These are phyloP conservation scores for Suaeda aralocaspica DNA, from an alignment of 148 eudicot genomes.

Conservation along the genomic window DNA sequence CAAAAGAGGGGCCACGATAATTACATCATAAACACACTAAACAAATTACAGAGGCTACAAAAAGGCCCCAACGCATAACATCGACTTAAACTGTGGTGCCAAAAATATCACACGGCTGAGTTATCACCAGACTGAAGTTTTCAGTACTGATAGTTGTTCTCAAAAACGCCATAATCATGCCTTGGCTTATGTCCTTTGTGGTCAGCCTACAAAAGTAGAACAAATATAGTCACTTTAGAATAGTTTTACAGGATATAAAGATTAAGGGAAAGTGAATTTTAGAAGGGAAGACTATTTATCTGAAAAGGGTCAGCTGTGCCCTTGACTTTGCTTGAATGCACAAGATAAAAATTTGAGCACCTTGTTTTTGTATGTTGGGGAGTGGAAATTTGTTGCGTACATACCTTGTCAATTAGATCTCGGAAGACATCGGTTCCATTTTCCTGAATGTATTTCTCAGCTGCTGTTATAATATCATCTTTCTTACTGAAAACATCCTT, in stretches of 20 bases:
- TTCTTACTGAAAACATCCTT: conserved; percentile 47
- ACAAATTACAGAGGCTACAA: conserved; percentile 3
- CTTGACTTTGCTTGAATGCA: not conserved
- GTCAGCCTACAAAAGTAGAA: conserved; percentile 32
- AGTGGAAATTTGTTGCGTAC: not conserved
- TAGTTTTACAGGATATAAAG: not conserved
- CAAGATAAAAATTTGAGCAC: no score
- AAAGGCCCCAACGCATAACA: not conserved
- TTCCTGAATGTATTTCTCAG: conserved; percentile 72
- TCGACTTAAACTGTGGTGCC: conserved; percentile 1
- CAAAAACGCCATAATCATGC: conserved; percentile 28
- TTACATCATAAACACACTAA: conserved; percentile 13
- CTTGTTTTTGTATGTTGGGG: no score
- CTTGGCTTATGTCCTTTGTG: conserved; percentile 22
- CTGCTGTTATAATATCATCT: conserved; percentile 76
- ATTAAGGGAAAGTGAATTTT: not conserved
- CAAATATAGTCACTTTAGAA: not conserved
- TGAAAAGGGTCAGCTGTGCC: not conserved
- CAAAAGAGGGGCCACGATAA: not conserved
- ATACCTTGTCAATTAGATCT: conserved; percentile 56
- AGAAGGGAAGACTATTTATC: no score
- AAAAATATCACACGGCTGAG: not conserved
- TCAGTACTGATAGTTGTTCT: conserved; percentile 42
- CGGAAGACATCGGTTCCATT: conserved; percentile 65
- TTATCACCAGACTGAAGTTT: not conserved